These are phyloP conservation scores for Ilex asprella DNA, from an alignment of 257 asterid species.

Conservation along the genomic window DNA sequence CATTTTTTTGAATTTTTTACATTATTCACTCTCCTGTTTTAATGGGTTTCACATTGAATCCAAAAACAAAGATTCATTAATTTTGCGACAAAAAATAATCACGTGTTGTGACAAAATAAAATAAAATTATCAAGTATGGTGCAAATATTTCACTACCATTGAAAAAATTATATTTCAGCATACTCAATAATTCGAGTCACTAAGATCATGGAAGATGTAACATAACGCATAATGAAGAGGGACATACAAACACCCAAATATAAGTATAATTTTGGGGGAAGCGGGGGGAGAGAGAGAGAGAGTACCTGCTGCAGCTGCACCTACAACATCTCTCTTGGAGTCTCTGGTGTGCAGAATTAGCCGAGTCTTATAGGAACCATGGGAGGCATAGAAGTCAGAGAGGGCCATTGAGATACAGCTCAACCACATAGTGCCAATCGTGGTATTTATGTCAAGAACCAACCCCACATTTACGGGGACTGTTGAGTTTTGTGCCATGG, in stretches of 20 bases:
- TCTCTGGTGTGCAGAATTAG: constrained; percentile 25
- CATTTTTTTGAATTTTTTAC: no score
- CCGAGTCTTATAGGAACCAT: constrained; percentile 27
- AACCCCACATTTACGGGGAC: constrained; percentile 36
- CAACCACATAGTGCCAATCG: constrained; percentile 30
- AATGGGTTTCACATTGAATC: no score
- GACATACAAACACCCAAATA: background rate
- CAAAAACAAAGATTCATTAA: no score
- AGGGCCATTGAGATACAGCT: constrained; percentile 46
- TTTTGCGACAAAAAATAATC: no score
- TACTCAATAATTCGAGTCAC: no score
- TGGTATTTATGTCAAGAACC: constrained; percentile 33
- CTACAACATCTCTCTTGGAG: constrained; percentile 29
- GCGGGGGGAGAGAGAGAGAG: no score
- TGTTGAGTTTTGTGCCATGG: constrained; percentile 8
- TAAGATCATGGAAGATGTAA: constrained; percentile 2
- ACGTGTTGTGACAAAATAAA: no score
- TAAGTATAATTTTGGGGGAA: background rate
- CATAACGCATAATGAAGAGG: no score
- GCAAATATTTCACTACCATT: no score
- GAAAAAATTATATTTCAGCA: no score
- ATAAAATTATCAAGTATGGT: no score
- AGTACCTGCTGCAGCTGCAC: constrained; percentile 52
- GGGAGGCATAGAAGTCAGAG: constrained; percentile 30
- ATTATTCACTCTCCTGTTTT: no score